Percentiles rank a stretch among this genome's conserved stretches.
phyloP scores from a whole-genome alignment of 192 early-diverging fungal species.

The Anaeromyces robustus region DNA sequence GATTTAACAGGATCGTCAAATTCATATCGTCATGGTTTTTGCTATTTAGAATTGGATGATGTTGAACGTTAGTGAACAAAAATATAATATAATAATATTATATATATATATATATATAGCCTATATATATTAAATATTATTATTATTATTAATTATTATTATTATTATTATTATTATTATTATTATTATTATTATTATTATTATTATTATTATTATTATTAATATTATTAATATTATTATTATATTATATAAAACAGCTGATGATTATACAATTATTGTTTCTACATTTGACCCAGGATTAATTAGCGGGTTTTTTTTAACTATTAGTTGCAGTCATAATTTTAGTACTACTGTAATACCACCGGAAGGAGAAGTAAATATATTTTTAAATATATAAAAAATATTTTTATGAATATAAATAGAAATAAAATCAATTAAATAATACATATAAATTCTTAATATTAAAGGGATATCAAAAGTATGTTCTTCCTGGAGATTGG shows the following conservation, averaged over 20 bases:
- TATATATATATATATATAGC: too few species aligned
- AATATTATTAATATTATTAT: background rate
- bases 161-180: too few species aligned
- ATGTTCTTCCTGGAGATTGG: background rate
- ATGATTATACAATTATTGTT: slow-evolving; percentile 60
- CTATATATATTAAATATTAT: too few species aligned
- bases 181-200: too few species aligned
- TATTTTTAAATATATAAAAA: too few species aligned
- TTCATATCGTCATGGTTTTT: slow-evolving; percentile 62
- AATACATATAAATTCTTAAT: too few species aligned
- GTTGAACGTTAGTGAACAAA: slow-evolving; percentile 13
- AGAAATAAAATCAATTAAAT: too few species aligned
- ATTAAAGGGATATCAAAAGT: background rate
- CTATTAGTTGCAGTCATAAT: slow-evolving; percentile 30
- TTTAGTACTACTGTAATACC: slow-evolving; percentile 42
- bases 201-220: too few species aligned
- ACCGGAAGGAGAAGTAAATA: slow-evolving; percentile 52
- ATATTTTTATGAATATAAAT: too few species aligned
- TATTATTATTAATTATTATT: too few species aligned
- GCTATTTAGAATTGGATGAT: slow-evolving; percentile 44
- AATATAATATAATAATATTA: background rate
- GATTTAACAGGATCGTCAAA: slow-evolving; percentile 56
- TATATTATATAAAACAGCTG: slow-evolving; percentile 18
- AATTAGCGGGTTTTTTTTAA: slow-evolving; percentile 50
- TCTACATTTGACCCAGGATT: slow-evolving; percentile 63